A percentile compares a stretch with the other conserved stretches of the same genome.
Conservation (phyloP, 176 grass and related monocot species). For the Cenchrus fungigraminus region DNA sequence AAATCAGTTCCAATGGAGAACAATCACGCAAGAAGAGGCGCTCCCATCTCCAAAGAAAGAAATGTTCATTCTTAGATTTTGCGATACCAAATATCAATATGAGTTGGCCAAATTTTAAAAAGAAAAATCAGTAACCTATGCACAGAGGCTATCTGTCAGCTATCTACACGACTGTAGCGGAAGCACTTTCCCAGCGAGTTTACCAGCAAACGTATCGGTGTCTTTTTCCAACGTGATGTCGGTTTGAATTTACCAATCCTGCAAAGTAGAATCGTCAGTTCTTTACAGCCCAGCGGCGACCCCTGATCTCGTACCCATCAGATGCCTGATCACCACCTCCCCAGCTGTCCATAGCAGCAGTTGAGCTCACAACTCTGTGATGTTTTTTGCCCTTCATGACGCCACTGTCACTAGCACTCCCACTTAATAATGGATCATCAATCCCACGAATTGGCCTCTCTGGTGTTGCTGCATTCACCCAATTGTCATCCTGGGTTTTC, state of each 20-base stretch:
- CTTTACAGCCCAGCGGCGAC: conserved; percentile 66
- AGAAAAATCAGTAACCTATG: conserved; percentile 21
- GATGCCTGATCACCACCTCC: conserved; percentile 50
- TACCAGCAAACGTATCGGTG: background rate
- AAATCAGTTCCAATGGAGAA: background rate
- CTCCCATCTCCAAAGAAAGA: conserved; percentile 1
- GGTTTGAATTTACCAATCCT: conserved; percentile 35
- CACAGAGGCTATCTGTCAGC: conserved; percentile 30
- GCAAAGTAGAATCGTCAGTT: conserved; percentile 40
- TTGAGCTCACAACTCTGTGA: conserved; percentile 41
- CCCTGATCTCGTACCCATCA: conserved; percentile 65
- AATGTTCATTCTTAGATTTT: background rate
- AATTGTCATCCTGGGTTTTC: conserved; percentile 80
- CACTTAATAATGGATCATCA: conserved; percentile 83
- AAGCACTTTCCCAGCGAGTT: background rate
- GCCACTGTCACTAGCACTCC: conserved; percentile 71
- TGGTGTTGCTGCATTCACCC: conserved; percentile 60
- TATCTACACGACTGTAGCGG: conserved; percentile 31
- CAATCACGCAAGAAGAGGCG: background rate
- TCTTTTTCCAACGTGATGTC: conserved; percentile 8
- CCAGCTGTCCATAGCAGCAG: conserved; percentile 38
- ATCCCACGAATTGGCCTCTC: conserved; percentile 71
- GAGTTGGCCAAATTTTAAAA: background rate
- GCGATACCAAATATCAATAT: conserved; percentile 5
- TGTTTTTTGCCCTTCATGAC: conserved; percentile 66